phyloP scores from a whole-genome alignment of 1,139 yeast genomes.

The Yamadazyma buinensis region DNA sequence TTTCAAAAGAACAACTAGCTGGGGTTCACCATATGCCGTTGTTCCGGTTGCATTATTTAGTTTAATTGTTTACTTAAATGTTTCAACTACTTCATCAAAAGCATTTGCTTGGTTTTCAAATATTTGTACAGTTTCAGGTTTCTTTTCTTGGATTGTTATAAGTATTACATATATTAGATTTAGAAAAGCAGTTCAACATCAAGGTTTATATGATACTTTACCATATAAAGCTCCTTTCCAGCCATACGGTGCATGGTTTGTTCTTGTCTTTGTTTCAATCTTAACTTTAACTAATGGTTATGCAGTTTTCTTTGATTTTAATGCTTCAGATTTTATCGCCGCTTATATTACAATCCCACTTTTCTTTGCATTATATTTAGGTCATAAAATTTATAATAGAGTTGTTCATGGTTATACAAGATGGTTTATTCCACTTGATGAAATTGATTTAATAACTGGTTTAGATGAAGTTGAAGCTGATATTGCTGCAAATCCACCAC shows the following conservation, averaged over 20 bases:
- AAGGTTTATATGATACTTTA: constrained; percentile 25
- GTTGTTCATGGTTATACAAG: constrained; percentile 22
- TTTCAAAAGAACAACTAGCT: constrained; percentile 36
- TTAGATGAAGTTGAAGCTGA: constrained; percentile 21
- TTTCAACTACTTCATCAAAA: constrained; percentile 48
- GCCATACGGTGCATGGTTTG: constrained; percentile 42
- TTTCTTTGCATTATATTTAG: constrained; percentile 15
- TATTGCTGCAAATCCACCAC: constrained; percentile 18
- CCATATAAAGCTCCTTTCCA: constrained; percentile 40
- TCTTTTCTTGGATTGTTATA: constrained; percentile 62
- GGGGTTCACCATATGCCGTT: constrained; percentile 35
- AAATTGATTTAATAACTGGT: constrained; percentile 16
- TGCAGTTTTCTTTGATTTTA: constrained; percentile 46
- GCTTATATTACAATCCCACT: constrained; percentile 45
- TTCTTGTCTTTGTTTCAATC: constrained; percentile 36
- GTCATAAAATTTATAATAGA: constrained; percentile 24
- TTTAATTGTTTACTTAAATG: constrained; percentile 60
- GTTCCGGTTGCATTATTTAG: constrained; percentile 27
- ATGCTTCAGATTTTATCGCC: constrained; percentile 46
- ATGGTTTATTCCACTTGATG: constrained; percentile 18
- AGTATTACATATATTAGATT: constrained; percentile 48
- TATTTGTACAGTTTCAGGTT: constrained; percentile 68
- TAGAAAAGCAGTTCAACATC: constrained; percentile 47
- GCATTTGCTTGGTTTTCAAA: constrained; percentile 68
- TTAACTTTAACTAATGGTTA: constrained; percentile 50